A percentile compares a stretch with the other conserved stretches of the same genome.
Conservation (phyloP, 495 filamentous ascomycete genomes). For the Tuber microsphaerosporum region DNA sequence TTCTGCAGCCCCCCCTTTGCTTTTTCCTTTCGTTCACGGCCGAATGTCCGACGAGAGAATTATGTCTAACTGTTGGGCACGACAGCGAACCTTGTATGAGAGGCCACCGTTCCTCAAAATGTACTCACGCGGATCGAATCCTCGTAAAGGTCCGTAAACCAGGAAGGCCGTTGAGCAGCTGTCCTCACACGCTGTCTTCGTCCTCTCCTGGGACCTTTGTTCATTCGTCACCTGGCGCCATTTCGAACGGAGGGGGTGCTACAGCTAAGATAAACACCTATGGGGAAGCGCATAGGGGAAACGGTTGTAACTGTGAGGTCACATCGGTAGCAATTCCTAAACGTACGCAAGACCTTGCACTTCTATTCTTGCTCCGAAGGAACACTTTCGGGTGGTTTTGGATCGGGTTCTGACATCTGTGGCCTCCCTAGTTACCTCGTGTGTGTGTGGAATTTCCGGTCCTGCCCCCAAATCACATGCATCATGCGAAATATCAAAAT, state of each 20-base stretch:
- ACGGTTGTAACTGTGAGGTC: slow-evolving; percentile 31
- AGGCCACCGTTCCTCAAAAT: slow-evolving; percentile 41
- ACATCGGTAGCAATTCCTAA: slow-evolving; percentile 37
- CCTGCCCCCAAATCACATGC: not conserved
- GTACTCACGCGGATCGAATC: slow-evolving; percentile 38
- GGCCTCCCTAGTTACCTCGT: slow-evolving; percentile 24
- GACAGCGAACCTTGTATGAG: slow-evolving; percentile 39
- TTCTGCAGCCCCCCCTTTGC: not conserved
- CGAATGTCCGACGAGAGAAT: slow-evolving; percentile 5
- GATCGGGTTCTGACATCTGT: slow-evolving; percentile 4
- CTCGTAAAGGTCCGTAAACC: slow-evolving; percentile 41
- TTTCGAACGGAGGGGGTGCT: slow-evolving; percentile 13
- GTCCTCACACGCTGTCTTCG: slow-evolving; percentile 34
- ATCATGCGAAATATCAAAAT: not conserved
- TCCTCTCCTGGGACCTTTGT: slow-evolving; percentile 33
- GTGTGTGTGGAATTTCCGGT: slow-evolving; percentile 22
- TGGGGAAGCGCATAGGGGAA: slow-evolving; percentile 13
- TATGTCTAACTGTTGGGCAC: slow-evolving; percentile 19
- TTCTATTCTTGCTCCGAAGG: not conserved
- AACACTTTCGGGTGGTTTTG: not conserved
- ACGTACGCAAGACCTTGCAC: slow-evolving; percentile 14
- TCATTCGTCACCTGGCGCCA: slow-evolving; percentile 19
- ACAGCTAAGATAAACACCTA: slow-evolving; percentile 4
- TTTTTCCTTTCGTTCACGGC: slow-evolving; percentile 9
- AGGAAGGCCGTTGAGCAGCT: slow-evolving; percentile 41